Conservation (phyloP, 2,329 filamentous ascomycete species). For the Pleoardoris graminearum region DNA sequence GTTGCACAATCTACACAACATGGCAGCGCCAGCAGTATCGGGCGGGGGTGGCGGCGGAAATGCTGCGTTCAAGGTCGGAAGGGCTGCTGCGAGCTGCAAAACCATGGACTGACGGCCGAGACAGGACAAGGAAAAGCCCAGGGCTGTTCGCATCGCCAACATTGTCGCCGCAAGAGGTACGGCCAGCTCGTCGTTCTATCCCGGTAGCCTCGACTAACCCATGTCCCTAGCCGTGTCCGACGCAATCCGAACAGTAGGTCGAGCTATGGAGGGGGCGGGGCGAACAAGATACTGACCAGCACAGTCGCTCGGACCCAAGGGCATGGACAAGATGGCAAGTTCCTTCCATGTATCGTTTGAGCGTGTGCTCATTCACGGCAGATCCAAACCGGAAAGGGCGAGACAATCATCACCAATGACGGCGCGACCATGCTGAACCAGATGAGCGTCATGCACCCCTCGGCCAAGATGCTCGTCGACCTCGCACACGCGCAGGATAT, state of each 20-base stretch:
- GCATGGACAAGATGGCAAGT: constrained; percentile 93
- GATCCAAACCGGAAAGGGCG: constrained; percentile 93
- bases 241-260: constrained; percentile 81
- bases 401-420: constrained; percentile 99
- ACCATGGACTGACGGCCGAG: constrained; percentile 47
- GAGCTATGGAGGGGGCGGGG: constrained; percentile 23
- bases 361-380: constrained; percentile 32
- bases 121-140: constrained; percentile 93
- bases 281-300: constrained; percentile 26
- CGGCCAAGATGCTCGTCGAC: constrained; percentile 98
- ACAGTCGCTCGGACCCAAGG: constrained; percentile 85
- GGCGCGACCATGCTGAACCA: constrained; percentile 98
- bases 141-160: constrained; percentile 93
- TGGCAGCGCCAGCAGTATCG: constrained; percentile 39
- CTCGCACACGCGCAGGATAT: constrained; percentile 97
- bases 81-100: constrained; percentile 19
- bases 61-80: constrained; percentile 66
- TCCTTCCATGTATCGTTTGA: background rate
- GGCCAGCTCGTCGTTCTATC: constrained; percentile 29
- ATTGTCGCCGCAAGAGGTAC: constrained; percentile 94
- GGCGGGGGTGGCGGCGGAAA: constrained; percentile 56
- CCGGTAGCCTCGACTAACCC: constrained; percentile 25
- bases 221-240: constrained; percentile 78
- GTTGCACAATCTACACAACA: constrained; percentile 27
- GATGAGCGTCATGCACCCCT: constrained; percentile 99